These are phyloP conservation scores for Stemphylium lycopersici DNA, from an alignment of 2,329 filamentous ascomycete genomes.

Conservation along the genomic window DNA sequence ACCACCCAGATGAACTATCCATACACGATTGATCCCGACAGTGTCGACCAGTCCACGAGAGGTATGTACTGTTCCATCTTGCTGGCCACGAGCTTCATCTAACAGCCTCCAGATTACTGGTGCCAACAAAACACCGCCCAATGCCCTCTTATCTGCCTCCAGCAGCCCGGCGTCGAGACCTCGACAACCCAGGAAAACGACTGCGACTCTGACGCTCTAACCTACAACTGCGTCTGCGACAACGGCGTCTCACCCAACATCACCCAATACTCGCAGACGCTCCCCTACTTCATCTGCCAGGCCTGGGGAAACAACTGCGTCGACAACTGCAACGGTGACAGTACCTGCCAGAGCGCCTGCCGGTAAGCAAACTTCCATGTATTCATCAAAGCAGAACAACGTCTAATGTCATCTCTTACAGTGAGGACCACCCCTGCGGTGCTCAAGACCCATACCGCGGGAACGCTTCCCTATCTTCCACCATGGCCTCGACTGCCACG, in stretches of 20 bases:
- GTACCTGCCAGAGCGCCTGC: slow-evolving; percentile 66
- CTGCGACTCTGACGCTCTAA: slow-evolving; percentile 68
- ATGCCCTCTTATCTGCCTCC: slow-evolving; percentile 76
- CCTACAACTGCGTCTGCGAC: slow-evolving; percentile 75
- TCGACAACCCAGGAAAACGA: slow-evolving; percentile 63
- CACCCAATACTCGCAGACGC: slow-evolving; percentile 76
- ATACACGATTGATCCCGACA: slow-evolving; percentile 66
- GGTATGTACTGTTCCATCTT: slow-evolving; percentile 51
- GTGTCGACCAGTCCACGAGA: slow-evolving; percentile 60
- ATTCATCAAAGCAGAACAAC: background rate
- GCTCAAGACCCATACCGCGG: slow-evolving; percentile 66
- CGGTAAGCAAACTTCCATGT: slow-evolving; percentile 43
- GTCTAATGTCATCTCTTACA: slow-evolving; percentile 15
- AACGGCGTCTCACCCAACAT: slow-evolving; percentile 72
- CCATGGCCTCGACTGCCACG: slow-evolving; percentile 52
- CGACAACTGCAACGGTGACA: slow-evolving; percentile 61
- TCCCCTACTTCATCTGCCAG: slow-evolving; percentile 78
- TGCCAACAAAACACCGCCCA: slow-evolving; percentile 66
- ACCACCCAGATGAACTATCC: slow-evolving; percentile 35
- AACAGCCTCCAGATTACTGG: slow-evolving; percentile 61
- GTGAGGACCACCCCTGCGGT: slow-evolving; percentile 72
- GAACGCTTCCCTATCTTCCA: slow-evolving; percentile 62
- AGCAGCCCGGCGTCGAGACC: slow-evolving; percentile 56
- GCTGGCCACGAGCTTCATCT: slow-evolving; percentile 14
- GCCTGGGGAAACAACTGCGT: slow-evolving; percentile 75